A percentile compares a stretch with the other conserved stretches of the same genome.
Conservation (phyloP, 164 flowering plant species). For the Pachysandra terminalis region DNA sequence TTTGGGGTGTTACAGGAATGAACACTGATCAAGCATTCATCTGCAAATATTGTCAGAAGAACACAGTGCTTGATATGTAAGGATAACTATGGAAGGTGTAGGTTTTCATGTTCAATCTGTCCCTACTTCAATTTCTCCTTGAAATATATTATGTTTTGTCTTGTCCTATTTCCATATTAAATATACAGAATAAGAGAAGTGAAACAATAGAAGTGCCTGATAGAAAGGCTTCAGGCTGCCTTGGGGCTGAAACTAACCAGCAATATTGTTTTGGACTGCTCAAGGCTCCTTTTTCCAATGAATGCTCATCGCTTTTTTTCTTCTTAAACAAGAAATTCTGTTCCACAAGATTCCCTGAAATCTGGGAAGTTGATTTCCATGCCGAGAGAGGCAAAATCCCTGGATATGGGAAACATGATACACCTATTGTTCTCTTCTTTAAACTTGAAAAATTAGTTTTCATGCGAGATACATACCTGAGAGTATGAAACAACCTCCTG, state of each 20-base stretch:
- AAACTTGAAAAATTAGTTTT: background rate
- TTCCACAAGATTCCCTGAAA: slow-evolving; percentile 4
- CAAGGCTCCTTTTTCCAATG: background rate
- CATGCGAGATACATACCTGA: background rate
- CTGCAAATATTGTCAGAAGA: background rate
- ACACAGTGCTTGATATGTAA: background rate
- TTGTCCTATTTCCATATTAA: background rate
- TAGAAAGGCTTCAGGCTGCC: background rate
- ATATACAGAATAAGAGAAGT: background rate
- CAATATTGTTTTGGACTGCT: background rate
- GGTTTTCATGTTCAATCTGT: background rate
- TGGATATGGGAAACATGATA: background rate
- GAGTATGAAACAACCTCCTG: background rate
- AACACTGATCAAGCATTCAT: background rate
- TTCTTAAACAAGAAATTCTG: background rate
- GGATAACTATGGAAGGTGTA: background rate
- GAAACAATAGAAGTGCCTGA: background rate
- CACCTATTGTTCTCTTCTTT: background rate
- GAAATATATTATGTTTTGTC: background rate
- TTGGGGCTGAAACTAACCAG: background rate
- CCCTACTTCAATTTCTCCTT: background rate
- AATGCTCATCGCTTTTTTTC: background rate
- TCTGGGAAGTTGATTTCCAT: background rate
- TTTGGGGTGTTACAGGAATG: background rate
- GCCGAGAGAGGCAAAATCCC: background rate